Percentiles rank a stretch among this genome's conserved stretches.
These are phyloP conservation scores for Plasmodium gallinaceum DNA, from an alignment of 169 alveolate genomes.

Conservation along the genomic window DNA sequence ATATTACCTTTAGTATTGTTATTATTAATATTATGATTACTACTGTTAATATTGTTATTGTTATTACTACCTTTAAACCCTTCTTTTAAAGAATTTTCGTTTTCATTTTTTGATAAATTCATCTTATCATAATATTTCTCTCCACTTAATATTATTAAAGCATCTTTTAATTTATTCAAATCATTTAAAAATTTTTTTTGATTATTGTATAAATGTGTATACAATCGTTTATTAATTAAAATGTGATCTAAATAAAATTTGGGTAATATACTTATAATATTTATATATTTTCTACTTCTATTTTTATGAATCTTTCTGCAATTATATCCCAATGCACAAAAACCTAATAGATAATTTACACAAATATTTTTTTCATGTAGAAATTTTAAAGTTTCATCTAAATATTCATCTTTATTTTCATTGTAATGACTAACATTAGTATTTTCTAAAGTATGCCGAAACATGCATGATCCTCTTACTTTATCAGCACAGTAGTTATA, in stretches of 20 bases:
- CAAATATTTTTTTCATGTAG: slow-evolving; percentile 79
- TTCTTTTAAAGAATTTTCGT: not conserved
- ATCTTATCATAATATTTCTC: slow-evolving; percentile 32
- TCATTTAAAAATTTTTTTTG: slow-evolving; percentile 22
- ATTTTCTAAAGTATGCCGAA: slow-evolving; percentile 77
- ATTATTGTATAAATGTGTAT: slow-evolving; percentile 44
- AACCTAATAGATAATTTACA: slow-evolving; percentile 86
- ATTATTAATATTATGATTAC: not conserved
- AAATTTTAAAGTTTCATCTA: slow-evolving; percentile 66
- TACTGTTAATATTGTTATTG: not conserved
- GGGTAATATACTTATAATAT: slow-evolving; percentile 44
- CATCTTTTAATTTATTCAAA: slow-evolving; percentile 63
- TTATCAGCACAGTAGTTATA: slow-evolving; percentile 90
- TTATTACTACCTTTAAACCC: not conserved
- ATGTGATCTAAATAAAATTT: slow-evolving; percentile 52
- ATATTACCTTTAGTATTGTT: not conserved
- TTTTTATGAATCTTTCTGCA: slow-evolving; percentile 82
- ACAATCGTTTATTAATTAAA: slow-evolving; percentile 35
- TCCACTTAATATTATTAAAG: slow-evolving; percentile 59
- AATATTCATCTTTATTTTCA: slow-evolving; percentile 38
- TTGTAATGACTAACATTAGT: not conserved
- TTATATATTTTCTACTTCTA: slow-evolving; percentile 41
- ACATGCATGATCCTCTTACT: slow-evolving; percentile 87
- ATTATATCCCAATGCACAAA: slow-evolving; percentile 86
- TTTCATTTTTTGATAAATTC: not conserved